A percentile compares a stretch with the other conserved stretches of the same genome.
Conservation (phyloP, 805 yeast species). For the Teunomyces barrocoloradensis region DNA sequence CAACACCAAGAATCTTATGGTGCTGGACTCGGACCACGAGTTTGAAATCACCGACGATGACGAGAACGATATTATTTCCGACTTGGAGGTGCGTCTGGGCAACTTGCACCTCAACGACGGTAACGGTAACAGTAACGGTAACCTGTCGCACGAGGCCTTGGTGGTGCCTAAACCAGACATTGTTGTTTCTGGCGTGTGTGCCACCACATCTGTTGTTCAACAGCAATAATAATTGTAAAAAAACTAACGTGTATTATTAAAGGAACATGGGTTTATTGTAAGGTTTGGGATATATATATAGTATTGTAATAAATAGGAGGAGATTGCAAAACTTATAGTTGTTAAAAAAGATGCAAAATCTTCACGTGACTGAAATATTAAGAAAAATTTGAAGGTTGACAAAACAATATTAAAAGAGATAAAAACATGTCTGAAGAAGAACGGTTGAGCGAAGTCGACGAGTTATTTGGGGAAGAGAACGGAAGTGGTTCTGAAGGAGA, state of each 20-base stretch:
- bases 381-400: too few relatives aligned
- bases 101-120: slow-evolving; percentile 5
- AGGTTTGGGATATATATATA: neutral
- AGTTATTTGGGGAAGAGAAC: slow-evolving; percentile 34
- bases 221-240: neutral
- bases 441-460: slow-evolving; percentile 26
- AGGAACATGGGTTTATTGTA: neutral
- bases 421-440: slow-evolving; percentile 13
- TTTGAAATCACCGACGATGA: slow-evolving; percentile 31
- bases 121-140: neutral
- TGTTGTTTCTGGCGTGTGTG: slow-evolving; percentile 13
- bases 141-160: neutral
- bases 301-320: neutral
- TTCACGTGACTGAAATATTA: too few relatives aligned
- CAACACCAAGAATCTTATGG: slow-evolving; percentile 16
- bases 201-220: slow-evolving; percentile 7
- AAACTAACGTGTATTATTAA: slow-evolving; percentile 4
- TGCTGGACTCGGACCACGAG: slow-evolving; percentile 43
- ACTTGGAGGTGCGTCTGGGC: slow-evolving; percentile 10
- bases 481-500: slow-evolving; percentile 34
- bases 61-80: slow-evolving; percentile 11
- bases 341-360: too few relatives aligned
- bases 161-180: slow-evolving; percentile 10
- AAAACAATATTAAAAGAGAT: too few relatives aligned
- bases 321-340: neutral